These are phyloP conservation scores for Chenopodium album DNA, from an alignment of 148 eudicot species.

Conservation along the genomic window DNA sequence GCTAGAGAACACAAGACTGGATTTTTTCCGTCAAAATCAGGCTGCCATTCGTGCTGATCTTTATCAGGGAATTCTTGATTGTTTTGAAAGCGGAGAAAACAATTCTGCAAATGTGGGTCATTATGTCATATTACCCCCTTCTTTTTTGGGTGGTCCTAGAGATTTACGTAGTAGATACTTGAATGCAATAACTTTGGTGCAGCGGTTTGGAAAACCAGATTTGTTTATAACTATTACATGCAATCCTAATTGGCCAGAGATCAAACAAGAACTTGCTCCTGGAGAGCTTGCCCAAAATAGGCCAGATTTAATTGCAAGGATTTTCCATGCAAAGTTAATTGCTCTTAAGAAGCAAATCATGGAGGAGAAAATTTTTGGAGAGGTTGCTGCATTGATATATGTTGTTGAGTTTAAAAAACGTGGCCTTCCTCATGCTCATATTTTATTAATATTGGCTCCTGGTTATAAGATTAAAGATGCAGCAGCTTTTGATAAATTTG, in stretches of 20 bases:
- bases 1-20: background rate
- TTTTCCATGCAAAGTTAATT: background rate
- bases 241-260: background rate
- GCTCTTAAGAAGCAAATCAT: background rate
- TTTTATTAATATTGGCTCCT: too few species aligned
- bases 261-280: background rate
- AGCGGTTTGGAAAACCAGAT: constrained; percentile 13
- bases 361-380: background rate
- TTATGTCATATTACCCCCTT: background rate
- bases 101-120: background rate
- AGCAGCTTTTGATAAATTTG: too few species aligned
- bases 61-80: background rate
- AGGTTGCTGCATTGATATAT: background rate
- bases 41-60: background rate
- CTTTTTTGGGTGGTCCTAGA: constrained; percentile 1
- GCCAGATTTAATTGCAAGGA: background rate
- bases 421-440: too few species aligned
- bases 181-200: constrained; percentile 6
- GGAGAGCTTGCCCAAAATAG: background rate
- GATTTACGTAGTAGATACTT: background rate
- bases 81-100: background rate
- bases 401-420: background rate
- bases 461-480: too few species aligned
- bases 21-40: background rate
- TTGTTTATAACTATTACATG: constrained; percentile 16